phyloP scores from a whole-genome alignment of 2,329 filamentous ascomycete species.

The Diplodia corticola region DNA sequence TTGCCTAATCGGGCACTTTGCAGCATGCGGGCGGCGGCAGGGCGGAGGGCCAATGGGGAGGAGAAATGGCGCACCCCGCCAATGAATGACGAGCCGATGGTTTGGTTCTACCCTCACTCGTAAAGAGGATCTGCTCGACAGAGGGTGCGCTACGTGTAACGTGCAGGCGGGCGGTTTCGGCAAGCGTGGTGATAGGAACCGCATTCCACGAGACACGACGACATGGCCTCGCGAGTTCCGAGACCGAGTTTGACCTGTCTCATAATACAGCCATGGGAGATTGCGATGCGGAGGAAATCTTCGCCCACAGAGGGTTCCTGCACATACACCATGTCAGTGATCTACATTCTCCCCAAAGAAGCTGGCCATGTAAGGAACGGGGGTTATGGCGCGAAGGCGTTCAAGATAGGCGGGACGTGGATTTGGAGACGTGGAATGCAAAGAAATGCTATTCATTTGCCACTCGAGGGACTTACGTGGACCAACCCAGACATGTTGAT shows the following conservation, averaged over 20 bases:
- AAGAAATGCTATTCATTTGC: too few relatives aligned
- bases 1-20: conserved; percentile 7
- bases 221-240: too few relatives aligned
- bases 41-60: background rate
- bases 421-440: too few relatives aligned
- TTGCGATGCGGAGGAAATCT: background rate
- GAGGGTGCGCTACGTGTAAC: conserved; percentile 4
- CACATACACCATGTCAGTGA: background rate
- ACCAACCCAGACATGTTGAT: too few relatives aligned
- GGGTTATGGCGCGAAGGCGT: background rate
- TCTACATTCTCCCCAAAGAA: background rate
- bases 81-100: background rate
- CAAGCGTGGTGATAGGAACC: too few relatives aligned
- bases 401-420: background rate
- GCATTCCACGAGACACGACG: background rate
- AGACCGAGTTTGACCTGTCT: background rate
- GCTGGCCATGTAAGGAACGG: background rate
- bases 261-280: background rate
- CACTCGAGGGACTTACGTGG: too few relatives aligned
- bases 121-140: conserved; percentile 15
- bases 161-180: background rate
- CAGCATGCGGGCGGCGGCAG: background rate
- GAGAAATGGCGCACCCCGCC: background rate
- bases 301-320: background rate
- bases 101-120: background rate